These are phyloP conservation scores for Aureobasidium sp. DNA, from an alignment of 2,329 filamentous ascomycete genomes.

Conservation along the genomic window DNA sequence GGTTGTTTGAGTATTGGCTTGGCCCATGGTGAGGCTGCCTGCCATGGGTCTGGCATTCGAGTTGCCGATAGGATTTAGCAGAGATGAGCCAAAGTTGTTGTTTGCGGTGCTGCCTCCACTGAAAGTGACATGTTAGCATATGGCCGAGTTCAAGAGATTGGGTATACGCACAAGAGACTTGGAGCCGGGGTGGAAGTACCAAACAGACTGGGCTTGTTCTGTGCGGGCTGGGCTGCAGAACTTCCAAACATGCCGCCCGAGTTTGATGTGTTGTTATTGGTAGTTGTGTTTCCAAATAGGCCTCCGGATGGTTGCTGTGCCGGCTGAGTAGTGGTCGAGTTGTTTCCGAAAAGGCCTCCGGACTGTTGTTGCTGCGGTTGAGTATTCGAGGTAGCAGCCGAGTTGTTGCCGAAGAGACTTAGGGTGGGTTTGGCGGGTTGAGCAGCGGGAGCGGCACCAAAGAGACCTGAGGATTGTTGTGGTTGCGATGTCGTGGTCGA, in stretches of 20 bases:
- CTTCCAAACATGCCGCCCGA: constrained; percentile 23
- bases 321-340: background rate
- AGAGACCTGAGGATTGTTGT: constrained; percentile 21
- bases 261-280: background rate
- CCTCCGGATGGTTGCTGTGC: constrained; percentile 19
- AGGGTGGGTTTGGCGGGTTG: constrained; percentile 20
- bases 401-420: constrained; percentile 24
- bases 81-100: constrained; percentile 20
- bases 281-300: constrained; percentile 18
- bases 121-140: constrained; percentile 17
- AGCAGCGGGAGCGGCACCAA: constrained; percentile 18
- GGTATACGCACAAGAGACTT: constrained; percentile 21
- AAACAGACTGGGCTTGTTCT: constrained; percentile 28
- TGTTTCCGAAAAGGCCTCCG: constrained; percentile 27
- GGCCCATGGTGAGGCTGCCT: constrained; percentile 39
- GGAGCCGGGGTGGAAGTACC: constrained; percentile 22
- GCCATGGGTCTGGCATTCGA: constrained; percentile 24
- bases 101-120: constrained; percentile 27
- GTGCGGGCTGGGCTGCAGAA: constrained; percentile 9
- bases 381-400: constrained; percentile 3
- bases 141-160: constrained; percentile 22
- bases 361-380: constrained; percentile 20
- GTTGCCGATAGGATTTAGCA: constrained; percentile 16
- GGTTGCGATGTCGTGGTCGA: constrained; percentile 20
- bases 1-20: constrained; percentile 43